Evolutionary conservation across 2,329 filamentous ascomycete species (phyloP), one percentile per base, ranked within the genome.

Genomic region (Pleurostoma richardsiae): DNA sequence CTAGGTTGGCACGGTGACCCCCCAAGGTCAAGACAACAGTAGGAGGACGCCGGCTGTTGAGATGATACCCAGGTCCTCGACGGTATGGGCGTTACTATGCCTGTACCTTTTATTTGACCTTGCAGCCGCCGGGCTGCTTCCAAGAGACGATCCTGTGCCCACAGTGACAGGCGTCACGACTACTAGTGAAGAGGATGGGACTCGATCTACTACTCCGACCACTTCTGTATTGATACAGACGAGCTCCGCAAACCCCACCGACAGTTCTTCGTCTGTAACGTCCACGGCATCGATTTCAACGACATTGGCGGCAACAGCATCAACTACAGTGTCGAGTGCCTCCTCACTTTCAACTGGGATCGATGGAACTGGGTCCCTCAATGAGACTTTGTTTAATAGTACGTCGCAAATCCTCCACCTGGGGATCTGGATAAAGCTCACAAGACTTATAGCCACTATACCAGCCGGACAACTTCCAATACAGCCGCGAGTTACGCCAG

Each of bases 401-500:
- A 53, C 19, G 60, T 58, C 27, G 8, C 10, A 27, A 5, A 30
- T 30, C 11, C 40, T 31, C 29, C 10, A 30, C 40, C 6, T 41
- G 10, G 2, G 5, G 29, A n/a, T n/a, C 3, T 30, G 29, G 19
- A 19, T 19, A 19, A 19, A 19, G 19, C 41, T 47, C 40, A 47
- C 44, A 29, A 10, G 7, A 26, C 6, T 10, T 28, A 29, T 49
- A 79, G 76, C 59, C 30, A 73, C 71, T 3, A 68, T 80, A 41
- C 65, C 71, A 3, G 61, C 59, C 4, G 76, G 75, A 41, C 61
- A 77, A 43, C 74, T 96, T 19, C 92, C 92, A 1, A 70, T 96
- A 31, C 59, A 79, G 28, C 90, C 92, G 0, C 68, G 65, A 46
- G 75, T 97, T 42, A 96, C 90, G 2, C 90, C 92, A 3, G 90